Evolutionary conservation across 1,284 basidiomycete species (phyloP).

Genomic region (Heliocybe sulcata): DNA sequence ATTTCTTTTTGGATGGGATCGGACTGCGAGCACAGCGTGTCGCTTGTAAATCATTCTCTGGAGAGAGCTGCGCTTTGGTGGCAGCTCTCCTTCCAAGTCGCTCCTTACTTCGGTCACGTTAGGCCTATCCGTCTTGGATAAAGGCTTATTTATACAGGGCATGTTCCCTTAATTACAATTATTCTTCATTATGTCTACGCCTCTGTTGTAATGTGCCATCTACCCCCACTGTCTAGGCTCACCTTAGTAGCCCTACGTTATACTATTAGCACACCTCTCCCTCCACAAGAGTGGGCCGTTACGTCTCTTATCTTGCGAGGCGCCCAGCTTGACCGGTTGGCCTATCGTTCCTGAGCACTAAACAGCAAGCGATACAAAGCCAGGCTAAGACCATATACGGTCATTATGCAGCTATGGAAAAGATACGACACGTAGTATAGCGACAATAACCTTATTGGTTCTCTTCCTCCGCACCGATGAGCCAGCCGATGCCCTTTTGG

Average conservation of each 20-base stretch:
- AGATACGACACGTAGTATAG: background rate
- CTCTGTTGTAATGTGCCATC: background rate
- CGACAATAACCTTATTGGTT: constrained; percentile 4
- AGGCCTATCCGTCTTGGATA: background rate
- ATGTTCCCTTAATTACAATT: background rate
- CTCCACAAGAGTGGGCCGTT: too few relatives aligned
- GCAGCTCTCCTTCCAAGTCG: background rate
- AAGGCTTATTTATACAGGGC: background rate
- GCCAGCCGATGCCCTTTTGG: constrained; percentile 81
- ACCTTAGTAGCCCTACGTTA: background rate
- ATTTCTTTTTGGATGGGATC: background rate
- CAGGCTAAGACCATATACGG: too few relatives aligned
- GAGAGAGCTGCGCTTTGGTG: background rate
- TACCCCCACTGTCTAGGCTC: background rate
- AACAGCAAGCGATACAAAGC: too few relatives aligned
- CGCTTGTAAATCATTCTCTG: background rate
- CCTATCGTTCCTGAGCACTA: too few relatives aligned
- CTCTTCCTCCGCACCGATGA: constrained; percentile 72
- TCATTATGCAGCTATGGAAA: background rate
- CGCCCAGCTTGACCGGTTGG: too few relatives aligned
- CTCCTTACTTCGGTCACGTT: background rate
- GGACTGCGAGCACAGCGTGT: background rate
- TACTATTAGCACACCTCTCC: background rate
- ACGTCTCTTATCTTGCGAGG: too few relatives aligned
- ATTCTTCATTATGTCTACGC: constrained; percentile 1